Base-by-base conservation (phyloP, 2,329 filamentous ascomycete species). In the Colletotrichum aenigma region DNA sequence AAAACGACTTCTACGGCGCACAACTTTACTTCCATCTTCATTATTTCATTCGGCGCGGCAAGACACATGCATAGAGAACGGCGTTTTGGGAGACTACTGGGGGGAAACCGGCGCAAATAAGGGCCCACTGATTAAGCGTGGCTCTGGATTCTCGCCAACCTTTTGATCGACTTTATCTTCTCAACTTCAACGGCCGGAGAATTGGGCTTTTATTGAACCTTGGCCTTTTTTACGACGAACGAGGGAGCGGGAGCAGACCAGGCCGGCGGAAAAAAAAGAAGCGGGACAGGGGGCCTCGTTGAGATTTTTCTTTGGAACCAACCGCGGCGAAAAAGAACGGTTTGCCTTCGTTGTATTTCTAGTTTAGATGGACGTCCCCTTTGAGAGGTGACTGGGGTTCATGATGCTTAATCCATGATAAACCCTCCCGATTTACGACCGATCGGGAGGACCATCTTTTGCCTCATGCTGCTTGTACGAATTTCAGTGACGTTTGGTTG, bases 1-100 rank as follows among this genome's bases (percentile, higher is more conserved):
- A 43, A 43, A 21, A 48, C 32, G 32, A 32, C 43, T 65, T 52
- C 21, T 48, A 56, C 70, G 70, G 70, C 73, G 73, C 30, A 64
- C 65, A 24, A 13, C 43, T 32, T 32, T 34, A 18, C 21, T 61
- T 36, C 4, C 34, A 6, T 18, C 36, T 62, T 70, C 26, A 15
- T 36, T 36, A 10, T 26, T 18, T 67, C 28, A 56, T 48, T 34
- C 69, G 55, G 67, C 67, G 28, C 60, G 67, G 62, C 73, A 66
- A 73, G 69, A 65, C n/a, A 71, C 30, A 75, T 72, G 73, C 73
- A 75, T 75, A 75, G 43, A 75, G 64, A 73, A 26, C 7, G 73
- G 73, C 69, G 73, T 75, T 75, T n/a, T 32, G 62, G 30, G 16
- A 15, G 26, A 43, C 24, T 36, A 52, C 7, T 28, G 6, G 26